Base-by-base conservation (phyloP, 169 alveolate species). In the Neospora caninum region DNA sequence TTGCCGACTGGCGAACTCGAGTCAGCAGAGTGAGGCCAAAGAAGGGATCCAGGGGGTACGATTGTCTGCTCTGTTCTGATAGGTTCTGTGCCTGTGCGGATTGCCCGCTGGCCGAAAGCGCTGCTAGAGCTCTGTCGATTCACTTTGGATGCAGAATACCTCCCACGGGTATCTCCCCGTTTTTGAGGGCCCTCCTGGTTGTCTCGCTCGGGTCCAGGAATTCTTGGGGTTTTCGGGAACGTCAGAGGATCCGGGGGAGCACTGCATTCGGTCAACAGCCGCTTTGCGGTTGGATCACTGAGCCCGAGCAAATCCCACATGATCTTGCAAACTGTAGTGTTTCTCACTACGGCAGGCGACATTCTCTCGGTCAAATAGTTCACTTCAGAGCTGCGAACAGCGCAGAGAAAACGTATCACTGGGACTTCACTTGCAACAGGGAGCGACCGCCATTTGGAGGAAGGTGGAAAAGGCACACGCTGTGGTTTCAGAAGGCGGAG, bases 221-320 rank as follows among this genome's bases (percentile, higher is more conserved):
- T 29, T 29, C 78, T 25, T n/a, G 78, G 78, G 9, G 78, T 64
- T 27, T 64, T 29, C 36, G 34, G 34, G 34, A 29, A 64, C 29
- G 29, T 64, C 34, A 20, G 34, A 64, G 78, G 78, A 20, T 4
- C 78, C 31, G 78, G 36, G 9, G 78, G 78, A 25, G 78, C 34
- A n/a, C 25, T n/a, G 13, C 34, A 16, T 64, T 0, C 36, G 31
- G 10, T 39, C 41, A 78, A 20, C 53, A 78, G n/a, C 87, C 25
- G 41, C 87, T 43, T 82, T 36, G 89, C 89, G 39, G 89, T n/a
- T 20, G 89, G 89, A 82, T 82, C 89, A 38, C 89, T 82, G 34
- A 82, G 67, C 25, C 89, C 89, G 69, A 82, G 89, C 69, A 82
- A 42, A 41, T 82, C 89, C 89, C 89, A 82, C 54, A 82, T 39